Base-by-base conservation (phyloP, 108 stramenopile species). In the Skeletonema grethae region DNA sequence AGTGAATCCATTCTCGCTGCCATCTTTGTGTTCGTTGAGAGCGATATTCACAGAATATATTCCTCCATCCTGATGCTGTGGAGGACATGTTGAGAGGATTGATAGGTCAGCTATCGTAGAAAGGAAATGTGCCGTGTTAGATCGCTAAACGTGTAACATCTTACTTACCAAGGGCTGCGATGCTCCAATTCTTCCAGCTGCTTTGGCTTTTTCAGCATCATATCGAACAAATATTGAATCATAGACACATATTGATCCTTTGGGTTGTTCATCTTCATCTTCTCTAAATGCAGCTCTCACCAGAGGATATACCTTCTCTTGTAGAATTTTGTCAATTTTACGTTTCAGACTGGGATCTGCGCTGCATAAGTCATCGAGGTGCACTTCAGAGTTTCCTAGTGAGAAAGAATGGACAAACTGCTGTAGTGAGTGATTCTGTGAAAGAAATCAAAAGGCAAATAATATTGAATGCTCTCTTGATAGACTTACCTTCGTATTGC, bases 181-280 rank as follows among this genome's bases (percentile, higher is more conserved):
- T 15, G 89, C 89, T 25, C 86, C 83, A 22, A 43, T 18, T 32
- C 63, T 65, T 13, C 63, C 67, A 32, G 60, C 46, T 8, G 39
- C 38, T 67, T 29, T 67, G 18, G 88, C 85, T 70, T 81, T 57
- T 22, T 82, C 83, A 20, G 85, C 85, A 77, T 90, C 85, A 69
- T 90, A 90, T 34, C 87, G 85, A 48, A 90, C 87, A 50, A 87
- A 76, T 11, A 90, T 75, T 11, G 89, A 78, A 63, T 90, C 89
- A 72, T 90, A 87, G 1, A 87, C 85, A 66, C 77, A 83, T 22
- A 89, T 39, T 13, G 76, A 30, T 7, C 76, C 76, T 22, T 34
- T 56, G 25, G 70, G 62, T 57, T 34, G 34, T 12, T 65, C 85
- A 32, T 55, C 41, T 8, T 60, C 61, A 16, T 41, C 66, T 25